Evolutionary conservation across 345 rosid species (phyloP), one percentile per base, ranked within the genome.

Genomic region (Jatropha curcas): DNA sequence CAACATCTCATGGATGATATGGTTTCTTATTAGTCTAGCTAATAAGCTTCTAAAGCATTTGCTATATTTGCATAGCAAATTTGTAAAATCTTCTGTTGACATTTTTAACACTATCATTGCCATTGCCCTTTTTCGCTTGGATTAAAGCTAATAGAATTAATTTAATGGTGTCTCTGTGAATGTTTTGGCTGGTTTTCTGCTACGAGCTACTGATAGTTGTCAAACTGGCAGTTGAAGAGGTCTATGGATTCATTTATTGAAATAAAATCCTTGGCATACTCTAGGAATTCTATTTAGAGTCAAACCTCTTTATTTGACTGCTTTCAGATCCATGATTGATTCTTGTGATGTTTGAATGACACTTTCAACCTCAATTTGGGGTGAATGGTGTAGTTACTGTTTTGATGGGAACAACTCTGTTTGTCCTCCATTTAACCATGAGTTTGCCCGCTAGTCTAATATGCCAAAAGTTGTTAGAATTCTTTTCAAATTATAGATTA

Each of bases 291-390:
- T 16, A 60, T 33, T 7, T 51, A n/a, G 25, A 31, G 27, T 5
- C 48, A 28, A 43, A 43, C 16, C 22, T 66, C 35, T 30, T 27
- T 66, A 50, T 31, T 25, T 60, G 2, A 27, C 70, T 17, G 43
- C 70, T n/a, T 50, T 48, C 34, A 50, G 25, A 31, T 50, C 20
- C n/a, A 45, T 67, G 0, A 2, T 30, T 5, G 10, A 16, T 9
- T 65, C 22, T n/a, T 65, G 52, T 19, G 51, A 20, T 48, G 22
- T 10, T 28, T 20, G 13, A 50, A 37, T 7, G 25, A 46, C 7
- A 66, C 14, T 48, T 66, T n/a, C n/a, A 48, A 48, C 39, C 55
- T n/a, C 52, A 46, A 20, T 19, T 41, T 71, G 31, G 45, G 41
- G 60, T 46, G 11, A 12, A 59, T 70, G 8, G 12, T 39, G 59